Evolutionary conservation across 2,329 filamentous ascomycete species (phyloP), one percentile per base, ranked within the genome.

Genomic region (Teratosphaeriaceae sp.): DNA sequence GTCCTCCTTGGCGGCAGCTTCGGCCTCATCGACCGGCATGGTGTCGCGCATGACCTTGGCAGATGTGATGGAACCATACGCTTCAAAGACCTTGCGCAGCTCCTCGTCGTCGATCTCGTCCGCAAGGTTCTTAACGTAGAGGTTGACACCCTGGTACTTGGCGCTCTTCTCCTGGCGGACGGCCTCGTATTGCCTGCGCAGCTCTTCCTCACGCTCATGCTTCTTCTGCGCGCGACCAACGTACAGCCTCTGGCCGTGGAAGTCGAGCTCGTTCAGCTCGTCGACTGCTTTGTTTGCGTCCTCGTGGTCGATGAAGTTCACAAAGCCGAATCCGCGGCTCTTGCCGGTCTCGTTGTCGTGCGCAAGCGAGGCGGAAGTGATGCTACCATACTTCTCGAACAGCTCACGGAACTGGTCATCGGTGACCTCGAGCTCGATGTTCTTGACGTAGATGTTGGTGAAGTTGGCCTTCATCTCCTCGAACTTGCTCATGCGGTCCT

Each of bases 381-480:
- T 92, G 45, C 94, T 84, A 56, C 92, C 92, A 62, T 80, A 94
- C 70, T 82, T 82, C 76, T 92, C 86, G 60, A 98, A 97, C 39
- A 97, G 76, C 50, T 83, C 78, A 58, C 88, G 88, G 81, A 98
- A 97, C 65, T 97, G 85, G 7, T 97, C 89, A 49, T 98, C 92
- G 46, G 80, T 84, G 52, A 84, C 86, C 38, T 96, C 90, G 26
- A 73, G 62, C 60, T 82, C 80, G 58, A 98, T 84, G 75, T 98
- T 98, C 83, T 98, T 98, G 75, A 98, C 87, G 74, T 98, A 98
- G 70, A 98, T 83, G 70, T 98, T 98, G 76, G 92, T 98, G 79
- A 94, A 98, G 79, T 98, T 98, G 70, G 92, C 92, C 84, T 98
- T 98, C 90, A 98, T 98, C 79, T 98, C 92, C 76, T 98, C 92